Evolutionary conservation across 1,284 basidiomycete species (phyloP).

Genomic region (Thecaphora thlaspeos): DNA sequence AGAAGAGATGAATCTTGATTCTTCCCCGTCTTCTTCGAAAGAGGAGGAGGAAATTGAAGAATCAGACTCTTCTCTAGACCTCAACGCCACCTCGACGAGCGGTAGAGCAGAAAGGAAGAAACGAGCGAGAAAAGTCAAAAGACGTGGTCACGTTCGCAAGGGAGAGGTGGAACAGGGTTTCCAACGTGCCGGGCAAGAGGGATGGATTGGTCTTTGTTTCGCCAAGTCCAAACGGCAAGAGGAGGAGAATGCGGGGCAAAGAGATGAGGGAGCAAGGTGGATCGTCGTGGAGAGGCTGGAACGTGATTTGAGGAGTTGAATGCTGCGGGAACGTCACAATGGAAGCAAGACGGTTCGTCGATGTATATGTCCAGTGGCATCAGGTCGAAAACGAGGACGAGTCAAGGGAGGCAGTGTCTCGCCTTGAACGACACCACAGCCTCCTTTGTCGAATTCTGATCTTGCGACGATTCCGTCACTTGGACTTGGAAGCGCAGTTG

Average conservation of each 20-base stretch:
- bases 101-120: constrained; percentile 8
- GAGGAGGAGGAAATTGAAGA: constrained; percentile 4
- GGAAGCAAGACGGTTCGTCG: no score
- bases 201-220: constrained; percentile 7
- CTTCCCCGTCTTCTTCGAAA: constrained; percentile 14
- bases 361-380: no score
- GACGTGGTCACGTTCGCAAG: constrained; percentile 4
- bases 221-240: not conserved
- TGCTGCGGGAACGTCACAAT: no score
- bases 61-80: no score
- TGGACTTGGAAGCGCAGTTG: no score
- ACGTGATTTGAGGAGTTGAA: not conserved
- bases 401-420: no score
- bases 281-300: not conserved
- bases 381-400: no score
- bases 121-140: not conserved
- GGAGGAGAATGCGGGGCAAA: not conserved
- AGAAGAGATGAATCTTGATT: no score
- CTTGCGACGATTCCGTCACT: no score
- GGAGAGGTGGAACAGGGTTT: constrained; percentile 16
- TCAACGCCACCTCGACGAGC: not conserved
- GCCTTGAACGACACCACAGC: no score
- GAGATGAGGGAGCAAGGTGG: not conserved
- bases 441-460: no score
- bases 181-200: constrained; percentile 14